A percentile compares a stretch with the other conserved stretches of the same genome.
Evolutionary conservation across 1,284 basidiomycete species (phyloP).

Genomic region (Ustanciosporium gigantosporum): DNA sequence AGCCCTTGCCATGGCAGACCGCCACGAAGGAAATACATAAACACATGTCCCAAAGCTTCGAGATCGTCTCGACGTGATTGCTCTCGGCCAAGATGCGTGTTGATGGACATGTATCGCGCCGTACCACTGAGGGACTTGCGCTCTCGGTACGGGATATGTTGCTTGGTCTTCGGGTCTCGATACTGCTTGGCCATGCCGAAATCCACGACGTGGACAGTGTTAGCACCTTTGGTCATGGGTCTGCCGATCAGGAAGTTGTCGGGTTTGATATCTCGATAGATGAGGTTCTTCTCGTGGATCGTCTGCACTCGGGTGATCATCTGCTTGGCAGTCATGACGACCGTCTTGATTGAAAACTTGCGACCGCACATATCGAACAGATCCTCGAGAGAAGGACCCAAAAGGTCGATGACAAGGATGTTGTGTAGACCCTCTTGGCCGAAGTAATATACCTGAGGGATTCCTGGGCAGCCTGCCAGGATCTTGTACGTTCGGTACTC

Average conservation of each 20-base stretch:
- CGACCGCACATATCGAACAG: slow-evolving; percentile 94
- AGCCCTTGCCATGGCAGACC: slow-evolving; percentile 92
- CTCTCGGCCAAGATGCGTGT: slow-evolving; percentile 91
- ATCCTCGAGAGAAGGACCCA: slow-evolving; percentile 90
- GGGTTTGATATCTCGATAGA: slow-evolving; percentile 96
- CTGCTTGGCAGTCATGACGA: slow-evolving; percentile 93
- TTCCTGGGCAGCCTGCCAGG: slow-evolving; percentile 87
- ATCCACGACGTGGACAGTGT: slow-evolving; percentile 83
- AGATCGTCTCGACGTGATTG: slow-evolving; percentile 93
- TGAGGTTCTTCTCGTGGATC: slow-evolving; percentile 94
- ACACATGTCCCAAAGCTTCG: slow-evolving; percentile 92
- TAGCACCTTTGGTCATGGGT: slow-evolving; percentile 81
- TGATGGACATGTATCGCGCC: slow-evolving; percentile 95
- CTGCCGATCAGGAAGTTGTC: slow-evolving; percentile 95
- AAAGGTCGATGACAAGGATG: slow-evolving; percentile 91
- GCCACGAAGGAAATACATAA: slow-evolving; percentile 95
- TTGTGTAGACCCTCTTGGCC: slow-evolving; percentile 97
- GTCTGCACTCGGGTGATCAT: slow-evolving; percentile 83
- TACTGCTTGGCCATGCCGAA: slow-evolving; percentile 99
- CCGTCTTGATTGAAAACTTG: slow-evolving; percentile 92
- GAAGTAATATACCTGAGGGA: slow-evolving; percentile 96
- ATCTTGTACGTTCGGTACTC: slow-evolving; percentile 98
- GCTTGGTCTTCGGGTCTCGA: slow-evolving; percentile 92
- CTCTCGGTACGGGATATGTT: slow-evolving; percentile 94
- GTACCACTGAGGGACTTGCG: slow-evolving; percentile 86